Percentiles rank a stretch among this genome's conserved stretches.
phyloP scores from a whole-genome alignment of 139 green algal genomes.

The Chlorella sorokiniana region DNA sequence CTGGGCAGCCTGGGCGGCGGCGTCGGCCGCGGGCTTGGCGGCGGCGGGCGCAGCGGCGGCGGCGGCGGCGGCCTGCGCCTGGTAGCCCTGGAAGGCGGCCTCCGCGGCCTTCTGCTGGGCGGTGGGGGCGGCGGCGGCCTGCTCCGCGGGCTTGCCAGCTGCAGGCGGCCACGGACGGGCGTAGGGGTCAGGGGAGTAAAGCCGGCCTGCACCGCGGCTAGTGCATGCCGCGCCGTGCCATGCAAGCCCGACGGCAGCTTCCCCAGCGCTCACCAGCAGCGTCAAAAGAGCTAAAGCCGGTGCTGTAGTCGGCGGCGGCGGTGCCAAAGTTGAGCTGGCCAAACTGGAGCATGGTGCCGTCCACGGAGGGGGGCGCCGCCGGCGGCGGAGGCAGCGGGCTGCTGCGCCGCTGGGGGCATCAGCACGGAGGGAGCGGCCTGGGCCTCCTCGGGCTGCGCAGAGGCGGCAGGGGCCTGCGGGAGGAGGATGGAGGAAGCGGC shows the following conservation, averaged over 20 bases:
- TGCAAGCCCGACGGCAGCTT: background rate
- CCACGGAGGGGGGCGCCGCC: constrained; percentile 24
- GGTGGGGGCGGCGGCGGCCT: constrained; percentile 6
- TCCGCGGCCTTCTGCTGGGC: constrained; percentile 22
- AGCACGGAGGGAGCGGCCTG: constrained; percentile 2
- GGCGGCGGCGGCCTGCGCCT: constrained; percentile 8
- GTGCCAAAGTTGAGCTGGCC: constrained; percentile 51
- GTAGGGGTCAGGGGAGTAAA: constrained; percentile 12
- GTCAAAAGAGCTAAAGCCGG: constrained; percentile 13
- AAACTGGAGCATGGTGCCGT: constrained; percentile 53
- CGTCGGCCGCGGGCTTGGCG: constrained; percentile 10
- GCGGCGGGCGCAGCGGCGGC: background rate
- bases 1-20: background rate
- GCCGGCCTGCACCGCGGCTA: no score
- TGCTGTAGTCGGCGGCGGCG: constrained; percentile 24
- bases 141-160: constrained; percentile 25
- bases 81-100: constrained; percentile 20
- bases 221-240: background rate
- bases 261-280: background rate
- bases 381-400: constrained; percentile 12
- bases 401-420: background rate
- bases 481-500: background rate
- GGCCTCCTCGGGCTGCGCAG: constrained; percentile 1
- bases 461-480: constrained; percentile 5
- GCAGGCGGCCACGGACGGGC: background rate